A percentile compares a stretch with the other conserved stretches of the same genome.
Conservation (phyloP, 164 flowering plant genomes). For the Nelumbo lutea region DNA sequence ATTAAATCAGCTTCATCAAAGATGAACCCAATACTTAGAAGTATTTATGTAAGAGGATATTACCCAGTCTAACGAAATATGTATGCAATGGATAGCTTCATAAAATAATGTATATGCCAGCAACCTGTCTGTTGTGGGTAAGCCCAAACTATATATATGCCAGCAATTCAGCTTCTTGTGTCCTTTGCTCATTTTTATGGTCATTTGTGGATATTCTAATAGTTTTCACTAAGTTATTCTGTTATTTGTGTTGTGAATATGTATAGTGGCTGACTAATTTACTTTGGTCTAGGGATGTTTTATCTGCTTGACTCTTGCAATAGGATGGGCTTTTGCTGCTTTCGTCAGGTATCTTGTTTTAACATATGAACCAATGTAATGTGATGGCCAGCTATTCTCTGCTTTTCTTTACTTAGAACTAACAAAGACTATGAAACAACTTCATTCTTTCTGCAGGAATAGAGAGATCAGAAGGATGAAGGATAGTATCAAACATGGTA, state of each 20-base stretch:
- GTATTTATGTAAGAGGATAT: too few species aligned
- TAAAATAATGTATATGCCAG: not conserved
- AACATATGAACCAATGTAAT: not conserved
- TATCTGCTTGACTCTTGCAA: constrained; percentile 83
- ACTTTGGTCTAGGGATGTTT: constrained; percentile 59
- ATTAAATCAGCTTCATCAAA: too few species aligned
- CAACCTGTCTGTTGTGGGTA: too few species aligned
- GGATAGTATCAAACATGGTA: constrained; percentile 45
- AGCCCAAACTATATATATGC: too few species aligned
- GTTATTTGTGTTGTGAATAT: not conserved
- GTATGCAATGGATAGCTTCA: too few species aligned
- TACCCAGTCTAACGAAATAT: too few species aligned
- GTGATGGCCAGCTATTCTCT: not conserved
- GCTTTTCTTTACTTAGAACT: constrained; percentile 3
- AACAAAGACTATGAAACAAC: constrained; percentile 1
- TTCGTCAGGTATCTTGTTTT: constrained; percentile 63
- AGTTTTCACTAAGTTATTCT: not conserved
- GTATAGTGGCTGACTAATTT: too few species aligned
- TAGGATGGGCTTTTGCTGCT: constrained; percentile 87
- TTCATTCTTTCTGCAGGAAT: constrained; percentile 39
- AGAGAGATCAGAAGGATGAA: constrained; percentile 67
- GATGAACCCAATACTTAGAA: too few species aligned
- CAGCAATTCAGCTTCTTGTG: not conserved
- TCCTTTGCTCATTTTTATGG: not conserved
- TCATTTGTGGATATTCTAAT: not conserved